Base-by-base conservation (phyloP, 345 rosid species). In the Brassica rapa region DNA sequence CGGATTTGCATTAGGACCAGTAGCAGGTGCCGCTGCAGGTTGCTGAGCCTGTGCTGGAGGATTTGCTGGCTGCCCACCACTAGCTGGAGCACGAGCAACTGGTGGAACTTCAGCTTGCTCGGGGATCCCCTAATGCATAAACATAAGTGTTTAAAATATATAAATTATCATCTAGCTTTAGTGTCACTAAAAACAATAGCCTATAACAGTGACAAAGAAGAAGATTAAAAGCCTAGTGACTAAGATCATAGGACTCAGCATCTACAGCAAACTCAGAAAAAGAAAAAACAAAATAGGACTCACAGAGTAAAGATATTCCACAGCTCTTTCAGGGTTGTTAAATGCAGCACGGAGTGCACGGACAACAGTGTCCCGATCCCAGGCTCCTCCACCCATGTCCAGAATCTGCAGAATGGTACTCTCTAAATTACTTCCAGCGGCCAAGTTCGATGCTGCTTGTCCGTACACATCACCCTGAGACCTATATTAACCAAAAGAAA, bases 261-360 rank as follows among this genome's bases (percentile, higher is more conserved):
- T 65, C 32, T 39, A 37, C 10, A 37, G 2, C 0, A 66, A 23
- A 51, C 14, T 25, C 41, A 72, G 19, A n/a, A n/a, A n/a, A n/a
- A 19, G 19, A 19, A 19, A 19, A 19, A 0, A 19, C 19, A 19
- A 19, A 19, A 19, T 19, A 19, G 19, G 19, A 19, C 97, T 78
- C 74, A 93, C 97, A 77, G 97, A 85, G 73, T 91, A 95, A 62
- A 95, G 85, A 83, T 95, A 95, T 83, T 95, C 98, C 78, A 95
- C 96, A 83, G 99, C 99, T 82, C 98, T 89, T 85, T 90, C 97
- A 0, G 97, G 99, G 67, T 93, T 93, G 84, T 93, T 95, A 83
- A 62, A 95, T 64, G 97, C 99, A 70, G 97, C 98, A 67, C 93
- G 92, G 59, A 95, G 97, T 66, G 99, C 98, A 16, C 89, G 93